phyloP scores from a whole-genome alignment of 1,284 basidiomycete genomes.

The Grifola frondosa region DNA sequence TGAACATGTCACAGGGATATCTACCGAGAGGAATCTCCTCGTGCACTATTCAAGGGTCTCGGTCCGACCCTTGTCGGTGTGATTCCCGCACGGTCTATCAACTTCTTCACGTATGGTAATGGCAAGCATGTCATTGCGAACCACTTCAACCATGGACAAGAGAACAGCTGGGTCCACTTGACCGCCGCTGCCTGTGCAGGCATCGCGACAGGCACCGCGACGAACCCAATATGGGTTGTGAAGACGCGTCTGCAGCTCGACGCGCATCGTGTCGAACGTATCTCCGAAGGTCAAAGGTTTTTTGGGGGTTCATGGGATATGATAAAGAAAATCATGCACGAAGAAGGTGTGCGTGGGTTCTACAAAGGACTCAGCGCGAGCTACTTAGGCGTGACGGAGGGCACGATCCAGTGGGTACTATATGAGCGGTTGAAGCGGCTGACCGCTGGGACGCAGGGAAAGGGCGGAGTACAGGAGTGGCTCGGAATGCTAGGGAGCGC shows the following conservation, averaged over 20 bases:
- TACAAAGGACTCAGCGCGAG: conserved; percentile 96
- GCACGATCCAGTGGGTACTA: conserved; percentile 96
- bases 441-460: conserved; percentile 51
- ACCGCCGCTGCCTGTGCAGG: conserved; percentile 85
- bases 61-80: conserved; percentile 95
- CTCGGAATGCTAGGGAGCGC: conserved; percentile 86
- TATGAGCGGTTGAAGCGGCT: conserved; percentile 85
- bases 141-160: conserved; percentile 78
- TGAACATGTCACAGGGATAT: conserved; percentile 62
- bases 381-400: conserved; percentile 95
- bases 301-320: conserved; percentile 60
- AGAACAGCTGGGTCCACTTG: conserved; percentile 87
- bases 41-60: conserved; percentile 92
- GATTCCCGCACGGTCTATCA: conserved; percentile 93
- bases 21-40: conserved; percentile 85
- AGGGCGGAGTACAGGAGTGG: conserved; percentile 65
- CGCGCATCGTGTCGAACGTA: conserved; percentile 18
- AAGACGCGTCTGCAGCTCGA: conserved; percentile 91
- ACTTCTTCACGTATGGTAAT: conserved; percentile 98
- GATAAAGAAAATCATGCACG: conserved; percentile 72
- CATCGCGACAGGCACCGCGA: conserved; percentile 84
- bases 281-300: conserved; percentile 28
- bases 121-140: conserved; percentile 91
- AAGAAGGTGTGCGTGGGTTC: conserved; percentile 87
- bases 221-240: conserved; percentile 99